Evolutionary conservation across 768 basidiomycete species (phyloP).

Genomic region (Hydnomerulius pinastri): DNA sequence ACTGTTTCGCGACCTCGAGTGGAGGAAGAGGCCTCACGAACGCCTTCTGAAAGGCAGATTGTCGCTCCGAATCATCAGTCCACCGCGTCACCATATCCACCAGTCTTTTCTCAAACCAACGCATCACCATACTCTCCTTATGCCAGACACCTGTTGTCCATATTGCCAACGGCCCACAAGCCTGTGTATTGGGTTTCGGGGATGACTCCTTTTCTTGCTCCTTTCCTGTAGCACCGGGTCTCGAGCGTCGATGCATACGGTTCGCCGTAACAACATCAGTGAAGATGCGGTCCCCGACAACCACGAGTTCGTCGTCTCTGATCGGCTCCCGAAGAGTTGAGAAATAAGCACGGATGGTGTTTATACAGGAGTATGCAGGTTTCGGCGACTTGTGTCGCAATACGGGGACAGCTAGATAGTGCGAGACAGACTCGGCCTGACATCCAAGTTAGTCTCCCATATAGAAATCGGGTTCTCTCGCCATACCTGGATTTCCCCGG

Average conservation of each 20-base stretch:
- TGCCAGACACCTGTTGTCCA: conserved; percentile 76
- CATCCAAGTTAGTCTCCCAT: no score
- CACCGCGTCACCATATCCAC: conserved; percentile 49
- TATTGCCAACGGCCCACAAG: conserved; percentile 59
- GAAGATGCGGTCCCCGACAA: conserved; percentile 91
- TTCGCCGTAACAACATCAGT: conserved; percentile 90
- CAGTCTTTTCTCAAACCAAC: conserved; percentile 57
- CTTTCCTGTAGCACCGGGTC: background rate
- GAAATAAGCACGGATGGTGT: conserved; percentile 76
- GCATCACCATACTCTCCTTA: conserved; percentile 60
- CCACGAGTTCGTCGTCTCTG: conserved; percentile 62
- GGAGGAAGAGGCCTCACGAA: background rate
- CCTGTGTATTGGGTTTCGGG: conserved; percentile 6
- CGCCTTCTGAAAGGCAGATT: conserved; percentile 1
- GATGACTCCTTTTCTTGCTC: conserved; percentile 8
- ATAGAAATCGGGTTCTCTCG: no score
- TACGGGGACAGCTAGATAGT: conserved; percentile 79
- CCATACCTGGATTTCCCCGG: conserved; percentile 78
- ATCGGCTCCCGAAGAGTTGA: conserved; percentile 56
- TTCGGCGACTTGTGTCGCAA: conserved; percentile 77
- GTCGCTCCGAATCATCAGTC: conserved; percentile 9
- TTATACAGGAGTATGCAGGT: conserved; percentile 77
- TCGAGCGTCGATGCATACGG: conserved; percentile 50
- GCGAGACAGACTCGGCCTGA: conserved; percentile 84
- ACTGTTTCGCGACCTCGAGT: background rate